These are phyloP conservation scores for Fistulinella cinereoalba DNA, from an alignment of 1,284 basidiomycete species.

Conservation along the genomic window DNA sequence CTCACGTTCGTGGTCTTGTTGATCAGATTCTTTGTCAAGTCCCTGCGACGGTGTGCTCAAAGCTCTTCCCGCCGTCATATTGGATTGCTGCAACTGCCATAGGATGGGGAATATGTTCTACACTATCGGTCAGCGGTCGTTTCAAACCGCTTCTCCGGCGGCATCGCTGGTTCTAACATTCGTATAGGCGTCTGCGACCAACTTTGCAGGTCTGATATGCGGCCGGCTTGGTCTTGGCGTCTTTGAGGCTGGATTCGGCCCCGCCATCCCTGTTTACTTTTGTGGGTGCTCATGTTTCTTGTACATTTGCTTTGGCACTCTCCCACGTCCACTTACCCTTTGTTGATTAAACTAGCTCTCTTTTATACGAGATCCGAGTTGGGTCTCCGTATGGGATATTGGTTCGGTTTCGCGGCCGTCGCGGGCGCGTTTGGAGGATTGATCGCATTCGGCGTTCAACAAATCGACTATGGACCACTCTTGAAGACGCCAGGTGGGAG, in stretches of 20 bases:
- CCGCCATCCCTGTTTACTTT: conserved; percentile 71
- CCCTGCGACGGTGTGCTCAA: conserved; percentile 64
- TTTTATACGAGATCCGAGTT: conserved; percentile 74
- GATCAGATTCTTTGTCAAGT: conserved; percentile 65
- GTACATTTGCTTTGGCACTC: neutral
- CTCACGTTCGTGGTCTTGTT: neutral
- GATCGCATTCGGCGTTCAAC: conserved; percentile 70
- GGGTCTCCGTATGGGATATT: conserved; percentile 72
- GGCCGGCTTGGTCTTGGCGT: conserved; percentile 61
- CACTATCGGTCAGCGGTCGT: conserved; percentile 51
- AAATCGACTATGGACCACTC: conserved; percentile 40
- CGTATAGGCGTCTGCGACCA: conserved; percentile 55
- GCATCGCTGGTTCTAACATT: too few species aligned
- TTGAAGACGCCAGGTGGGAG: conserved; percentile 20
- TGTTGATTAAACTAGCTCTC: conserved; percentile 45
- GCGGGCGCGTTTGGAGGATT: conserved; percentile 80
- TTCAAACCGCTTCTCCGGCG: too few species aligned
- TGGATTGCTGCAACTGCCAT: conserved; percentile 65
- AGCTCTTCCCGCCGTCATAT: conserved; percentile 61
- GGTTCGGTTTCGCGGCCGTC: conserved; percentile 78
- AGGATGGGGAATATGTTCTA: conserved; percentile 71
- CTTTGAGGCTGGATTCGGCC: conserved; percentile 74
- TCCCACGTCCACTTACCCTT: neutral
- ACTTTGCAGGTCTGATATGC: conserved; percentile 55
- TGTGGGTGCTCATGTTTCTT: conserved; percentile 45